phyloP scores from a whole-genome alignment of 768 basidiomycete species.

The Serendipita indica region DNA sequence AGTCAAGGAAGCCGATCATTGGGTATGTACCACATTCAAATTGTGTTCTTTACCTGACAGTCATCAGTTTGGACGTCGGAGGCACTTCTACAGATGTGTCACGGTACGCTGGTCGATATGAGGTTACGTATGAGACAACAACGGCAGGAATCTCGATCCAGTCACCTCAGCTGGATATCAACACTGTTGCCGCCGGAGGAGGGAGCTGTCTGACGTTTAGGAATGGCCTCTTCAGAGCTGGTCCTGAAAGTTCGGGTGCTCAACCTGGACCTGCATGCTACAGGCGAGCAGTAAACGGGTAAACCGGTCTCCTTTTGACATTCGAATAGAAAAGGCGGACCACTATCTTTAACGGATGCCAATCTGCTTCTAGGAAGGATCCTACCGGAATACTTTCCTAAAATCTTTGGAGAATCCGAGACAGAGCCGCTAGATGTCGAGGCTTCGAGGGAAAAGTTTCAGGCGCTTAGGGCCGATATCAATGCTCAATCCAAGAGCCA shows the following conservation, averaged over 20 bases:
- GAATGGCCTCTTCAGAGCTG: conserved; percentile 81
- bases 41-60: neutral
- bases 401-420: conserved; percentile 84
- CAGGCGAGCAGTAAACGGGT: conserved; percentile 32
- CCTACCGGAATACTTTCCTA: conserved; percentile 82
- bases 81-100: conserved; percentile 95
- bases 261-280: conserved; percentile 91
- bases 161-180: conserved; percentile 86
- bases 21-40: conserved; percentile 39
- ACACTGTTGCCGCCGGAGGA: conserved; percentile 91
- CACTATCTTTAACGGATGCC: conserved; percentile 83
- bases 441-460: conserved; percentile 54
- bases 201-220: conserved; percentile 79
- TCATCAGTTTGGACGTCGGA: conserved; percentile 70
- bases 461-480: conserved; percentile 51
- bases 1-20: conserved; percentile 59
- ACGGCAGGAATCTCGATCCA: conserved; percentile 90
- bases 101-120: conserved; percentile 78
- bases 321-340: conserved; percentile 62
- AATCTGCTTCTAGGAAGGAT: conserved; percentile 82
- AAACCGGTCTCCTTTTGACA: neutral
- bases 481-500: conserved; percentile 43
- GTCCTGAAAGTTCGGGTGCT: conserved; percentile 86
- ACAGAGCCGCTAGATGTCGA: conserved; percentile 68
- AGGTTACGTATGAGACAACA: conserved; percentile 88